A percentile compares a stretch with the other conserved stretches of the same genome.
phyloP scores from a whole-genome alignment of 208 protist species.

The Leishmania aethiopica region DNA sequence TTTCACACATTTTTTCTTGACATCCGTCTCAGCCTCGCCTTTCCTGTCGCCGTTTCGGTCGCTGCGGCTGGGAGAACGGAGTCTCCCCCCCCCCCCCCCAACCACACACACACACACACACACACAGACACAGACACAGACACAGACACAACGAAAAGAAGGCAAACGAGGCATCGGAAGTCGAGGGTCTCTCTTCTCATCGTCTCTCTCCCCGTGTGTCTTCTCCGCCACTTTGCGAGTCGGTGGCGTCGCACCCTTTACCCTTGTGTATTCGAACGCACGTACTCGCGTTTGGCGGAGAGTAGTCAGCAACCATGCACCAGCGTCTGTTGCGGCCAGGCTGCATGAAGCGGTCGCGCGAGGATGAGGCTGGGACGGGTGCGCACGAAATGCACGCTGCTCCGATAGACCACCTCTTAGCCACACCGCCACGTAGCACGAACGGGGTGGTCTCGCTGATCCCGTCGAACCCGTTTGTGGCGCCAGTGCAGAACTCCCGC shows the following conservation, averaged over 20 bases:
- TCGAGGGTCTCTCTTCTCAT: not conserved
- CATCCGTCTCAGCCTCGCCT: not conserved
- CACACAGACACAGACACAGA: not conserved
- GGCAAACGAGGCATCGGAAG: not conserved
- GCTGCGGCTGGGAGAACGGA: not conserved
- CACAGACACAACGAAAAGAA: not conserved
- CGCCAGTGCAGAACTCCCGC: conserved; percentile 27
- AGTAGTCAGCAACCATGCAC: conserved; percentile 1
- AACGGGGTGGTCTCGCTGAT: conserved; percentile 20
- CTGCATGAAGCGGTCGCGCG: conserved; percentile 21
- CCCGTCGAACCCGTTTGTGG: conserved; percentile 35
- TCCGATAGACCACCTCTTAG: conserved; percentile 29
- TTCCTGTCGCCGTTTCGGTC: not conserved
- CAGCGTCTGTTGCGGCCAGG: not conserved
- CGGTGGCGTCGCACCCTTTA: not conserved
- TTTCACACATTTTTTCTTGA: not conserved
- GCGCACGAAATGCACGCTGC: not conserved
- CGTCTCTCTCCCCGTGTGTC: not conserved
- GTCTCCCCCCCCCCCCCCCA: not conserved
- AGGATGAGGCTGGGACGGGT: conserved; percentile 5
- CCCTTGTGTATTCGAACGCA: not conserved
- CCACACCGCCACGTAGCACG: conserved; percentile 26
- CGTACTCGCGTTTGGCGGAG: not conserved
- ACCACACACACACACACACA: not conserved
- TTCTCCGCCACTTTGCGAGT: not conserved